phyloP scores from a whole-genome alignment of 495 filamentous ascomycete species.

The Lophium mytilinum region DNA sequence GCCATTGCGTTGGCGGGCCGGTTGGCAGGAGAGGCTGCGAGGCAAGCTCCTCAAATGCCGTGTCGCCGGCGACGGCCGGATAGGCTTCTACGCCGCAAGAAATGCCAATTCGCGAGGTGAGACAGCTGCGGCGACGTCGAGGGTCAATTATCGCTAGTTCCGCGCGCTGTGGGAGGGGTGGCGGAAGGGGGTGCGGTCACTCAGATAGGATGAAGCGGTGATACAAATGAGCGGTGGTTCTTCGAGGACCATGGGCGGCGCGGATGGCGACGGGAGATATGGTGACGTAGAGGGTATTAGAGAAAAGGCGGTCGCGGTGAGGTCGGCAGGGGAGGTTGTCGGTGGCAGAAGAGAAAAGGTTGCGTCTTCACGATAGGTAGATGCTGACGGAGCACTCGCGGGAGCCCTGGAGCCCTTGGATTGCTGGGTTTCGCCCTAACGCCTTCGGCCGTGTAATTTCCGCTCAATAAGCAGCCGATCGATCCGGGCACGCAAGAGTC shows the following conservation, averaged over 20 bases:
- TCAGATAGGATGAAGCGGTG: constrained; percentile 13
- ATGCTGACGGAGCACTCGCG: constrained; percentile 1
- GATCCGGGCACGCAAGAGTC: no score
- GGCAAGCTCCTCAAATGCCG: constrained; percentile 7
- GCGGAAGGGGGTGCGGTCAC: constrained; percentile 9
- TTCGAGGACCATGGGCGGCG: neutral
- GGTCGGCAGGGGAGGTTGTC: neutral
- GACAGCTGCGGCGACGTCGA: neutral
- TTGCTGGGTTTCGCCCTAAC: no score
- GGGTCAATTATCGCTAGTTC: neutral
- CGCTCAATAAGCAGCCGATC: no score
- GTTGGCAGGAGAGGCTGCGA: neutral
- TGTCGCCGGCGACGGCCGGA: constrained; percentile 22
- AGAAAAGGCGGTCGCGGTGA: neutral
- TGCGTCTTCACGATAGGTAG: neutral
- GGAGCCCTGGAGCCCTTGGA: no score
- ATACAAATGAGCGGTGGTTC: neutral
- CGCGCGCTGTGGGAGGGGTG: neutral
- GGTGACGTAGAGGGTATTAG: neutral
- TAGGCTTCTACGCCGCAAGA: constrained; percentile 16
- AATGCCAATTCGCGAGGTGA: constrained; percentile 15
- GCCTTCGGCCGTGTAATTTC: no score
- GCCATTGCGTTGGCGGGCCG: constrained; percentile 19
- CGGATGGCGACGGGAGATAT: neutral
- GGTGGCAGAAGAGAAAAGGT: neutral